A percentile compares a stretch with the other conserved stretches of the same genome.
These are phyloP conservation scores for Chlamydomonas sp. DNA, from an alignment of 139 green algal species.

Conservation along the genomic window DNA sequence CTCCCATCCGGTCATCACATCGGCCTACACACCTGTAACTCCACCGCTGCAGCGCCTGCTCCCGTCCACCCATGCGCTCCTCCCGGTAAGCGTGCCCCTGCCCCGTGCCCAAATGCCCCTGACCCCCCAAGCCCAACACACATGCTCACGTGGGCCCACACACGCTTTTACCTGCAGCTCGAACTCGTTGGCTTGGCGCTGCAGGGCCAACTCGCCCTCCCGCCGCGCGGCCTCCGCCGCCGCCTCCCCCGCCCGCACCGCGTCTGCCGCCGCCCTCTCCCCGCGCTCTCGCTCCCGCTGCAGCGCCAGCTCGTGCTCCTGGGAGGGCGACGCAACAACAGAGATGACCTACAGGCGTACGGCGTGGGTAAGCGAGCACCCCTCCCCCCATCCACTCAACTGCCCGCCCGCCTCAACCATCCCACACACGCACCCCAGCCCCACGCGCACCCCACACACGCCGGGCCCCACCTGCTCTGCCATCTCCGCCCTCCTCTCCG, in stretches of 20 bases:
- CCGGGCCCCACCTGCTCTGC: background rate
- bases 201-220: slow-evolving; percentile 1
- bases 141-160: too few relatives aligned
- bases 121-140: background rate
- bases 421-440: too few relatives aligned
- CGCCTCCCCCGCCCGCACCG: background rate
- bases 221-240: background rate
- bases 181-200: background rate
- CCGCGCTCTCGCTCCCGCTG: slow-evolving; percentile 20
- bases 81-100: background rate
- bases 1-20: background rate
- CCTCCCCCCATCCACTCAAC: too few relatives aligned
- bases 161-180: too few relatives aligned
- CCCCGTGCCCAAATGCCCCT: background rate
- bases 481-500: background rate
- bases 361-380: too few relatives aligned
- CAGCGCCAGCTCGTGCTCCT: slow-evolving; percentile 11
- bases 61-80: background rate
- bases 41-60: background rate
- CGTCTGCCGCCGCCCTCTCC: background rate
- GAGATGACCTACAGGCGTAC: background rate
- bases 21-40: background rate
- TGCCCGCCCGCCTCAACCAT: too few relatives aligned
- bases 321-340: background rate
- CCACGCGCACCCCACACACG: too few relatives aligned